Conservation (phyloP, 2,329 filamentous ascomycete genomes). For the Nemania serpens region DNA sequence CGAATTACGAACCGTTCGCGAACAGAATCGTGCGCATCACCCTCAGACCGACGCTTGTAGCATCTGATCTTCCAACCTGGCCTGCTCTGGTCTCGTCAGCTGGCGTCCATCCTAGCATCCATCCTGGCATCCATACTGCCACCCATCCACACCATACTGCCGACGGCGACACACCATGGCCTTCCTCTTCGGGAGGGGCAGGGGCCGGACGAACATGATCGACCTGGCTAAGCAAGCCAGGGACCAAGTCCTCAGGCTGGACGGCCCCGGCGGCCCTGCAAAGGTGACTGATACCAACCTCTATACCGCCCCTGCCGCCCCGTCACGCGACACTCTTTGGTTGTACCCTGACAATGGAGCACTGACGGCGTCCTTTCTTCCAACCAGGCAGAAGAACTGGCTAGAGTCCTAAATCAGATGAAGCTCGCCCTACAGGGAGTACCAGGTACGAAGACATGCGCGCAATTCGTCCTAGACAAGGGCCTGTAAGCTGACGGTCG, state of each 20-base stretch:
- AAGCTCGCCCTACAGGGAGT: constrained; percentile 93
- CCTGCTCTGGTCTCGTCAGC: no score
- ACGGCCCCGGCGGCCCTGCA: constrained; percentile 53
- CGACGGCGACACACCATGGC: constrained; percentile 48
- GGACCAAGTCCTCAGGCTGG: constrained; percentile 58
- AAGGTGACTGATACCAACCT: constrained; percentile 47
- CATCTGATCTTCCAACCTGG: no score
- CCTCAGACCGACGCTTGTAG: no score
- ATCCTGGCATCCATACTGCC: no score
- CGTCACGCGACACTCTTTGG: background rate
- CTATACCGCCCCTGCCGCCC: no score
- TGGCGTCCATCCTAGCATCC: no score
- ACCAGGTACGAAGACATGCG: constrained; percentile 67
- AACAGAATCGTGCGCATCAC: no score
- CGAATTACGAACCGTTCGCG: no score
- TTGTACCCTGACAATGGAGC: constrained; percentile 16
- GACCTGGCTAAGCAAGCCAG: constrained; percentile 62
- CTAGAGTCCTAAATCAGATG: constrained; percentile 85
- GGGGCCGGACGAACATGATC: constrained; percentile 55
- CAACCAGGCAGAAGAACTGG: constrained; percentile 79
- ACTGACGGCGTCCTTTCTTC: constrained; percentile 35
- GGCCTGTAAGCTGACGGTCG: constrained; percentile 25
- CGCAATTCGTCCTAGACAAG: background rate
- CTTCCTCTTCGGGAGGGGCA: constrained; percentile 60
- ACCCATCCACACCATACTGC: background rate